Evolutionary conservation across 1,139 yeast genomes (phyloP), one percentile per base, ranked within the genome.

Genomic region (Blastobotrys serpentis): DNA sequence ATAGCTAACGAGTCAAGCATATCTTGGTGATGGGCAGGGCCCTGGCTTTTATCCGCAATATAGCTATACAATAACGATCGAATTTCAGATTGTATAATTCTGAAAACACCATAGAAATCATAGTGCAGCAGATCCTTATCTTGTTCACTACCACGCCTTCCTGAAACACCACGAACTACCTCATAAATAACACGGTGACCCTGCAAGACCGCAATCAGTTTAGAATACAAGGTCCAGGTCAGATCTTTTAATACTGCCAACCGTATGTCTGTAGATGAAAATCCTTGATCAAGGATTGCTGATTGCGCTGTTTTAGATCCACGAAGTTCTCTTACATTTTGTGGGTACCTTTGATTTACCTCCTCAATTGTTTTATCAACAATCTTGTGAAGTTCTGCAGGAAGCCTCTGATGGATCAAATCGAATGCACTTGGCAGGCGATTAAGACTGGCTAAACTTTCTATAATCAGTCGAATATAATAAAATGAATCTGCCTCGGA

Each of bases 181-280:
- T 81, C 88, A 52, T 73, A 72, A 2, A 88, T 74, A 1, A 84
- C 81, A 44, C 84, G 73, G 61, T 86, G 90, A 30, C 79, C 78
- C 67, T 87, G 95, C 21, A 87, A 66, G 4, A 86, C 81, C 17
- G 81, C 75, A 47, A 84, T 68, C 48, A 81, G 67, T 61, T 81
- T 83, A 22, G 79, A 71, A 58, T 85, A 87, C 7, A 86, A 72
- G 1, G 81, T 74, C 64, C 86, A 81, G 57, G 86, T 85, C 44
- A 87, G 72, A 56, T 86, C 90, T 56, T 82, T 81, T 39, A 87
- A 70, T 0, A 86, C 74, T 0, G 77, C 65, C 1, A 84, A 79
- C 11, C 82, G 71, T 19, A 78, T 66, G 52, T 82, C 86, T 47
- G 70, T 73, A 26, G 41, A 57, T 37, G 48, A 42, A 21, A 54